Evolutionary conservation across 169 alveolate genomes (phyloP).

Genomic region (Eimeria necatrix): DNA sequence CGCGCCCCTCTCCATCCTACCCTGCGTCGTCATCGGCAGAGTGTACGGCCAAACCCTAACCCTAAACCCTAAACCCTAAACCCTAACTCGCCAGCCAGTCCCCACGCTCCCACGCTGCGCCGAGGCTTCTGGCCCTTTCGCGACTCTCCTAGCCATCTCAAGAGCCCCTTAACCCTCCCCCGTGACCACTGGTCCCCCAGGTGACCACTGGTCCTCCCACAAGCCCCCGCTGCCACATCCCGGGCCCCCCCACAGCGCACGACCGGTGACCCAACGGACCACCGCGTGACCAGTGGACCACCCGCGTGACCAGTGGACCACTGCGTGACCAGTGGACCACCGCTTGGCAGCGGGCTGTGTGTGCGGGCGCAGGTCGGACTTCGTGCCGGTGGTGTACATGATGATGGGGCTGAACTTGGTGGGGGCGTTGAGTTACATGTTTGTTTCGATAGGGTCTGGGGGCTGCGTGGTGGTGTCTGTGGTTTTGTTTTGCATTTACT

Average conservation of each 20-base stretch:
- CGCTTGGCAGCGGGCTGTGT: too few relatives aligned
- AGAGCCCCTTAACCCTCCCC: background rate
- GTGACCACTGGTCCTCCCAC: background rate
- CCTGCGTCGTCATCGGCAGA: constrained; percentile 57
- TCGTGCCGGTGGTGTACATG: too few relatives aligned
- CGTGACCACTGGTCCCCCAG: background rate
- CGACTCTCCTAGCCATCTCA: background rate
- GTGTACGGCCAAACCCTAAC: constrained; percentile 45
- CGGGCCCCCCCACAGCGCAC: too few relatives aligned
- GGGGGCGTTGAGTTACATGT: background rate
- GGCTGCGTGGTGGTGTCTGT: background rate
- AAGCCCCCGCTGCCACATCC: too few relatives aligned
- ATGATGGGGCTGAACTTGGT: background rate
- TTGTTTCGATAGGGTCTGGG: background rate
- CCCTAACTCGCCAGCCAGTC: background rate
- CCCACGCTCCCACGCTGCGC: too few relatives aligned
- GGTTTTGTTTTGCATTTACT: constrained; percentile 50
- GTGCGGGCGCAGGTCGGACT: too few relatives aligned
- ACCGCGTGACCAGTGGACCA: too few relatives aligned
- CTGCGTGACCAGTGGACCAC: too few relatives aligned
- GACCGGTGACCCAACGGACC: too few relatives aligned
- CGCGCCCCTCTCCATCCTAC: constrained; percentile 67
- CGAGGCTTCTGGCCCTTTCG: background rate
- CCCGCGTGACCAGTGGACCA: too few relatives aligned
- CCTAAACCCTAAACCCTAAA: constrained; percentile 21